Evolutionary conservation across 2,329 filamentous ascomycete species (phyloP), one percentile per base, ranked within the genome.

Genomic region (Diplodia sapinea): DNA sequence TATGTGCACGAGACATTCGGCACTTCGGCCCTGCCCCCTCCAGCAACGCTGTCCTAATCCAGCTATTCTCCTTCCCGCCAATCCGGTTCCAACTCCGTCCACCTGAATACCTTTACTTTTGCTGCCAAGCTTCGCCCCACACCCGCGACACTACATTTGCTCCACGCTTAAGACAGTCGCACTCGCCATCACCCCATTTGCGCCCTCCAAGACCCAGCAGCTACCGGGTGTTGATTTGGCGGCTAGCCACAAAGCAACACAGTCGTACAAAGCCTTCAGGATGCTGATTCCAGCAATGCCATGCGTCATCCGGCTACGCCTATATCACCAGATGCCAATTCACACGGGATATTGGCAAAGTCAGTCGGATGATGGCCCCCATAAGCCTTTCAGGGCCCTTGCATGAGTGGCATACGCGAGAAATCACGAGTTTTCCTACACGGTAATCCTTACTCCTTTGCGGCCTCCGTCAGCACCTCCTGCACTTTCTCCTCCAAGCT

Each of bases 401-500:
- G 40, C 40, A 43, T 43, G 40, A 43, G 17, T n/a, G 7, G 13
- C 6, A n/a, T 17, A 17, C 40, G 17, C 40, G 7, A 17, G 7
- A 43, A 17, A 43, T n/a, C 40, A 26, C 12, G 49, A 51, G 49
- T 17, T n/a, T n/a, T 43, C 40, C 17, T 7, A 43, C 17, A 8
- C 17, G 6, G 40, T 31, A 61, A 17, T 15, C 40, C 15, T 33
- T 43, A 38, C 31, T 51, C 29, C 26, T 66, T 57, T n/a, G 9
- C 70, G 47, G 74, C 76, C 55, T 72, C 72, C 50, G 69, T 70
- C 9, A 76, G 15, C 11, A 78, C 57, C 1, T 70, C 70, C 20
- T 76, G 73, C n/a, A 70, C 68, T 68, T 78, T 81, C 5, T 75
- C 75, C 69, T 81, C 79, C 40, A 81, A 67, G 61, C 79, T 75